Percentiles rank a stretch among this genome's conserved stretches.
Evolutionary conservation across 805 yeast genomes (phyloP).

Genomic region (Zygoascus bituminiphila): DNA sequence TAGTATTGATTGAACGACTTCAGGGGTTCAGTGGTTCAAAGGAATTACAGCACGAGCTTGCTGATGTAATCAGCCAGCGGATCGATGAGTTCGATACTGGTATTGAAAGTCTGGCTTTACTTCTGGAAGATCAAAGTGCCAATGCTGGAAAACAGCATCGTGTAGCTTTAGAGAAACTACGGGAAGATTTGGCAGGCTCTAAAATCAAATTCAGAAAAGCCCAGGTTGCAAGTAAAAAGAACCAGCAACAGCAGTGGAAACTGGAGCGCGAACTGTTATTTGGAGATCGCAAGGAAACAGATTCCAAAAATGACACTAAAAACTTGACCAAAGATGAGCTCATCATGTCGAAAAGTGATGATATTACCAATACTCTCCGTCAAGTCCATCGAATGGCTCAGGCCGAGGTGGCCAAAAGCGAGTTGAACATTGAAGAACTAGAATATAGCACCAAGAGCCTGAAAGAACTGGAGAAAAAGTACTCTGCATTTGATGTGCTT

Average conservation of each 20-base stretch:
- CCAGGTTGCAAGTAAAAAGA: constrained; percentile 19
- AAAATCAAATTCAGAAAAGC: constrained; percentile 16
- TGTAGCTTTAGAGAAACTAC: constrained; percentile 16
- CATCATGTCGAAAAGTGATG: constrained; percentile 19
- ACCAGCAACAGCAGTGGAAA: constrained; percentile 12
- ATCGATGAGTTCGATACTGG: constrained; percentile 13
- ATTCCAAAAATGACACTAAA: not conserved
- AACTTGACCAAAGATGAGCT: constrained; percentile 16
- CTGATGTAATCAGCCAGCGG: constrained; percentile 14
- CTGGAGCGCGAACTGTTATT: constrained; percentile 17
- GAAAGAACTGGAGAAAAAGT: constrained; percentile 27
- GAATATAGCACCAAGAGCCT: constrained; percentile 30
- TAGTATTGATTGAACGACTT: constrained; percentile 15
- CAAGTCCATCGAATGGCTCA: constrained; percentile 29
- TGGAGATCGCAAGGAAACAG: constrained; percentile 1
- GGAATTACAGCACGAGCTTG: constrained; percentile 14
- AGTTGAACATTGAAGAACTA: constrained; percentile 31
- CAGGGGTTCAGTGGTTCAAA: constrained; percentile 6
- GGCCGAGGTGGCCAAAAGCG: constrained; percentile 31
- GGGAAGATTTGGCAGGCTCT: constrained; percentile 14
- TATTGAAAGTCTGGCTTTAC: constrained; percentile 9
- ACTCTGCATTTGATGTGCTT: constrained; percentile 31
- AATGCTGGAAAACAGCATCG: constrained; percentile 3
- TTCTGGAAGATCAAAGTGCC: constrained; percentile 7
- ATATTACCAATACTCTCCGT: constrained; percentile 19